Base-by-base conservation (phyloP, 306 rosid genomes). In the Cucumis hystrix region DNA sequence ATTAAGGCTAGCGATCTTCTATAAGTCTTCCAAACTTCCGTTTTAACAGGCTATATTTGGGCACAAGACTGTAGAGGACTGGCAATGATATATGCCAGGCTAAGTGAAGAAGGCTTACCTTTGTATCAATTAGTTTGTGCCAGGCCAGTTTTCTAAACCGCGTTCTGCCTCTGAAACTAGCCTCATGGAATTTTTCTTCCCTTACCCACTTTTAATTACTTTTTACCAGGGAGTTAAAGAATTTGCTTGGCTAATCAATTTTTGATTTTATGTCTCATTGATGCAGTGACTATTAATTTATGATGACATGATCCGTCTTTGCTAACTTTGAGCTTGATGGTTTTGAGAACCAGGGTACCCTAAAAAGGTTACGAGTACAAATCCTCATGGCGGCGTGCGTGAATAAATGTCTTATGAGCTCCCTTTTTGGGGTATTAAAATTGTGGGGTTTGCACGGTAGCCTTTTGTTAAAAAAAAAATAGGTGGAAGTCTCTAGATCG, bases 271-370 rank as follows among this genome's bases (percentile, higher is more conserved):
- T 47, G 21, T 66, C 47, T 71, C 41, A 49, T 71, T 23, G 58
- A 45, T 71, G 75, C 58, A 70, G 75, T 45, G 58, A 45, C 43
- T 68, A 68, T 43, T 52, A 68, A 68, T 68, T 21, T 71, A 47
- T 25, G 76, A 47, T 71, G 40, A 47, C 75, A 47, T 70, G 47
- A 70, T 25, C 59, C 9, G 41, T 41, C 59, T 71, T 71, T 10
- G 40, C 75, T 47, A 70, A 47, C 30, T 70, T 70, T 70, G 75
- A 47, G 75, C 75, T 45, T 47, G 59, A 39, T 25, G 33, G 40
- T 70, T 70, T 35, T 21, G 45, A 45, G 59, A 47, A 47, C 76
- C 35, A 69, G 59, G 75, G 40, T 45, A 28, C 2, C 30, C 3
- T 28, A 28, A 28, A 70, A 45, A 13, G 37, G 57, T 70, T 70